Evolutionary conservation across 2,329 filamentous ascomycete genomes (phyloP), one percentile per base, ranked within the genome.

Genomic region (Truncatella angustata): DNA sequence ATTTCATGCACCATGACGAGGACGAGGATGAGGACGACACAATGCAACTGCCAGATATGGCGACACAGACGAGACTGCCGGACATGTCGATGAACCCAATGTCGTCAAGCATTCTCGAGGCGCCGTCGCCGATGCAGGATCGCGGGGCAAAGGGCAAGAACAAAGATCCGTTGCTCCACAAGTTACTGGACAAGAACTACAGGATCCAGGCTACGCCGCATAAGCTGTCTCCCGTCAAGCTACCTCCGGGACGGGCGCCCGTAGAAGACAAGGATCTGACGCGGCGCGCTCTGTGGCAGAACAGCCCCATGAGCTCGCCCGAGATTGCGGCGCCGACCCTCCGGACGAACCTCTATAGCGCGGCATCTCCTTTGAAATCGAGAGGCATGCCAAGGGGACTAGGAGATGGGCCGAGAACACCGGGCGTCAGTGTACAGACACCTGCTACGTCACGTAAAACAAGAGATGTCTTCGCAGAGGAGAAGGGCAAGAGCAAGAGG

Each of bases 181-280:
- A 88, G 53, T 79, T 97, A n/a, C 82, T 96, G 4, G 92, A 97
- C 75, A 97, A 95, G 72, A 97, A 89, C 53, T 99, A 96, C 74
- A 90, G 93, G 28, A 80, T 99, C 21, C 90, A 95, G 70, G 91
- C 93, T 5, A 99, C 94, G 9, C 94, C 94, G 0, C 86, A 94
- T 59, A 87, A 85, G 63, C 59, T 40, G 35, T 46, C 62, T 57
- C 66, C 66, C 63, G 59, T 61, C 55, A 67, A 58, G 58, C 63
- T 56, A 53, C 49, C 32, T 47, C 51, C 2, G 48, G 52, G 9
- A 46, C 47, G 6, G 43, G 42, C 32, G 64, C 61, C 40, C 34
- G 57, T 56, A 23, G 59, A 61, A 1, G 66, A 65, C 7, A 68
- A 69, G 54, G 68, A 69, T 49, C 63, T 66, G 39, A 62, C 65